phyloP scores from a whole-genome alignment of 2,329 filamentous ascomycete species.

The Nectriaceae sp. region DNA sequence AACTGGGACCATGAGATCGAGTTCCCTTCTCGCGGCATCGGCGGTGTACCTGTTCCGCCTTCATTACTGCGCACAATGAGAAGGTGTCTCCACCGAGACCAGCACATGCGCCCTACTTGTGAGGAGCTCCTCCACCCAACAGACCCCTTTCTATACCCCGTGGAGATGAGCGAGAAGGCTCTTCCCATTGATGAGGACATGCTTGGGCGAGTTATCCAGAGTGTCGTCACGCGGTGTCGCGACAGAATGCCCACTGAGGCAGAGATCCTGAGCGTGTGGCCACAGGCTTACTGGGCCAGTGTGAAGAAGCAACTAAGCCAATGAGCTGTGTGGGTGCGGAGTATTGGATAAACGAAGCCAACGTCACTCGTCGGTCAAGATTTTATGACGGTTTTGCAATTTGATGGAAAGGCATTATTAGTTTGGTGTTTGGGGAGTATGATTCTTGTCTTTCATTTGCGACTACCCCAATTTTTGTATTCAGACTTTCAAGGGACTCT shows the following conservation, averaged over 20 bases:
- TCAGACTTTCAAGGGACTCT: conserved; percentile 13
- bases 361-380: conserved; percentile 7
- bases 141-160: conserved; percentile 66
- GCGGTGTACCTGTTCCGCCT: conserved; percentile 60
- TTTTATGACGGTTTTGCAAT: conserved; percentile 24
- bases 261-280: conserved; percentile 58
- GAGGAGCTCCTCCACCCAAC: conserved; percentile 59
- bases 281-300: conserved; percentile 62
- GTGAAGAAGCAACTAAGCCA: conserved; percentile 52
- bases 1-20: conserved; percentile 75
- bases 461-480: conserved; percentile 23
- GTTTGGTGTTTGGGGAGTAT: conserved; percentile 34
- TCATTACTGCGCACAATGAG: conserved; percentile 63
- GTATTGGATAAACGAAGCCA: background rate
- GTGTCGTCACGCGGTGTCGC: conserved; percentile 59
- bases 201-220: conserved; percentile 62
- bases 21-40: conserved; percentile 69
- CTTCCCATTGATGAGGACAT: conserved; percentile 65
- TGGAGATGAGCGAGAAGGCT: conserved; percentile 54
- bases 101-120: conserved; percentile 63
- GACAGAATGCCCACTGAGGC: conserved; percentile 56
- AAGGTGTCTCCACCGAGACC: conserved; percentile 63
- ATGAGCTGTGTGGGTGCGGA: conserved; percentile 19
- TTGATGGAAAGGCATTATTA: conserved; percentile 28
- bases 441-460: conserved; percentile 28